Conservation (phyloP, 306 rosid genomes). For the Purshia tridentata region DNA sequence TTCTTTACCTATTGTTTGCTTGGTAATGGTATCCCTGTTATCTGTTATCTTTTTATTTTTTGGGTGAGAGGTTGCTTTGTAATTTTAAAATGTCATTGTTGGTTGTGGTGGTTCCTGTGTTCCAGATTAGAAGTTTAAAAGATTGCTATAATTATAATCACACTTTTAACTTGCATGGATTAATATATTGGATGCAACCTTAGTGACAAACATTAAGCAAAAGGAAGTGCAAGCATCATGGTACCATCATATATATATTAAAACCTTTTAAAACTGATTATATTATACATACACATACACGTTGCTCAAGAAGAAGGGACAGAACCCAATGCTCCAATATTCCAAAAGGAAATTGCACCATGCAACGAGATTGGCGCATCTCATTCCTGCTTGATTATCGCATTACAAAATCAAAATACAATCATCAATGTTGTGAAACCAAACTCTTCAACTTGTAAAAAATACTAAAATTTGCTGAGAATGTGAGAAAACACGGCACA, state of each 20-base stretch:
- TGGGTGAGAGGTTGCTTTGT: not conserved
- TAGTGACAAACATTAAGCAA: not conserved
- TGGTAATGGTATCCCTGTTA: too few species aligned
- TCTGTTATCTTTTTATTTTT: not conserved
- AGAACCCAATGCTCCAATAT: constrained; percentile 2
- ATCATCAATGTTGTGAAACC: not conserved
- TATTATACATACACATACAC: constrained; percentile 3
- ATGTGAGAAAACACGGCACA: too few species aligned
- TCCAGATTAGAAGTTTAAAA: not conserved
- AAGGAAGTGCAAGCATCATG: not conserved
- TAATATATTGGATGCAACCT: not conserved
- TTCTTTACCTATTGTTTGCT: not conserved
- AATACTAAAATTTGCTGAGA: too few species aligned
- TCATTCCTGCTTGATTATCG: not conserved
- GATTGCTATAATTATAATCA: not conserved
- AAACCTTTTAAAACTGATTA: not conserved
- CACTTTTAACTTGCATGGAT: not conserved
- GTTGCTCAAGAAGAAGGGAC: constrained; percentile 6
- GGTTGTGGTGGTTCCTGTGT: not conserved
- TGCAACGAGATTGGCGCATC: constrained; percentile 1
- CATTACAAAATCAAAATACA: not conserved
- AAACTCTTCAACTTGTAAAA: too few species aligned
- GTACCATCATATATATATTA: constrained; percentile 5
- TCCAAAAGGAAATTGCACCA: not conserved
- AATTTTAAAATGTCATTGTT: not conserved